Evolutionary conservation across 2,329 filamentous ascomycete species (phyloP).

Genomic region (Tolypocladium paradoxum): DNA sequence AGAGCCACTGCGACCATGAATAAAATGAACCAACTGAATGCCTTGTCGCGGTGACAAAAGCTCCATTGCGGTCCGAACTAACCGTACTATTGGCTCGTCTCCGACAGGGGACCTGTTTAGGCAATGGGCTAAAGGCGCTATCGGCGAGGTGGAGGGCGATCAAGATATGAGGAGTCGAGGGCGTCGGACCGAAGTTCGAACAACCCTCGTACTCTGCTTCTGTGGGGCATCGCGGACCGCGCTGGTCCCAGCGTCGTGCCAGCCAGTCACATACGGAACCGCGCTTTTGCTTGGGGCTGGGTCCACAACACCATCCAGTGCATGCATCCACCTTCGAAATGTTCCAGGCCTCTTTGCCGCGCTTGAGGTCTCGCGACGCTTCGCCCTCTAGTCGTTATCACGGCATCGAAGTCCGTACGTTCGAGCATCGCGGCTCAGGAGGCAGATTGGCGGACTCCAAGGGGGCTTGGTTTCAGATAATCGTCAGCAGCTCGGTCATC

Average conservation of each 20-base stretch:
- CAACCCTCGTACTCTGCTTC: too few relatives aligned
- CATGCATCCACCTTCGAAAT: background rate
- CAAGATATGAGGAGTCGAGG: background rate
- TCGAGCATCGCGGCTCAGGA: background rate
- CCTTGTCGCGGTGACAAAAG: background rate
- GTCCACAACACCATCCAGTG: background rate
- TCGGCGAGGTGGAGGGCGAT: background rate
- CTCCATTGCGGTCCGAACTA: background rate
- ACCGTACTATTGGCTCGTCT: background rate
- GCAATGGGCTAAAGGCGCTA: background rate
- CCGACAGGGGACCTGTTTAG: background rate
- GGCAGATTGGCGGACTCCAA: background rate
- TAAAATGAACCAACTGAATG: background rate
- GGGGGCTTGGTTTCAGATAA: background rate
- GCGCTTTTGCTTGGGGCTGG: background rate
- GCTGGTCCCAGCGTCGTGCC: background rate
- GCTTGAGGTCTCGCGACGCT: background rate
- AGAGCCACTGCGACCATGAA: background rate
- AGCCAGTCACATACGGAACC: background rate
- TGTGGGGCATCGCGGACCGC: background rate
- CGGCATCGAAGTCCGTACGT: background rate
- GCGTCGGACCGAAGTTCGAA: too few relatives aligned
- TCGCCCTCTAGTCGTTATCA: background rate
- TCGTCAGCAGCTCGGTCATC: too few relatives aligned
- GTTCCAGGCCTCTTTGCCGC: background rate